Percentiles rank a stretch among this genome's conserved stretches.
Conservation (phyloP, 208 protist genomes). For the Acanthamoeba royreba region DNA sequence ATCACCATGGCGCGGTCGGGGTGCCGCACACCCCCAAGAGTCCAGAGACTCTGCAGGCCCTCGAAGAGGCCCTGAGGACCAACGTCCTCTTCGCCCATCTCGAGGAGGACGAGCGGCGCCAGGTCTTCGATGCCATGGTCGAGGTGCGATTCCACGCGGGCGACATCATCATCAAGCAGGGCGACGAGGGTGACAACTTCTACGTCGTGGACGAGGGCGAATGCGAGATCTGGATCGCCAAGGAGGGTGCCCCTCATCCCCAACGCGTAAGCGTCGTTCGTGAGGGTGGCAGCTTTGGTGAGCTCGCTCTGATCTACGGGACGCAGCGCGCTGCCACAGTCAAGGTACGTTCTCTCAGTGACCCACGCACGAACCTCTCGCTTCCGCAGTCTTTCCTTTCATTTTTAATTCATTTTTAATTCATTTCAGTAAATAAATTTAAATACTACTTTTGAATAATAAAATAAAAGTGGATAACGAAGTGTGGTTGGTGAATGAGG, state of each 20-base stretch:
- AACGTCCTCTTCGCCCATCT: conserved; percentile 50
- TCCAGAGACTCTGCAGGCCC: conserved; percentile 27
- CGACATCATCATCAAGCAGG: conserved; percentile 73
- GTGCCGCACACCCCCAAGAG: conserved; percentile 12
- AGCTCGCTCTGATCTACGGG: conserved; percentile 80
- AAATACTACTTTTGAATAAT: not conserved
- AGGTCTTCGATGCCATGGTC: conserved; percentile 72
- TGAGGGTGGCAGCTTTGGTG: conserved; percentile 74
- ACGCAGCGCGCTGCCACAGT: conserved; percentile 79
- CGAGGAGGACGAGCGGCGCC: conserved; percentile 55
- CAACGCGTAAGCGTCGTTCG: conserved; percentile 54
- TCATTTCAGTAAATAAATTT: not conserved
- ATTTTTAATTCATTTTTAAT: not conserved
- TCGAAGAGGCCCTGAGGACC: conserved; percentile 26
- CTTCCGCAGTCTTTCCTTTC: not conserved
- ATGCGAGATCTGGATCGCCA: conserved; percentile 69
- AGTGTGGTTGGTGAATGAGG: not conserved
- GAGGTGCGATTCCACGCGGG: conserved; percentile 54
- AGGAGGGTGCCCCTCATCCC: conserved; percentile 42
- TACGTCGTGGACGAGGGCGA: conserved; percentile 78
- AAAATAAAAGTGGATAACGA: not conserved
- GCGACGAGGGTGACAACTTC: conserved; percentile 80
- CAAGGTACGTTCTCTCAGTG: conserved; percentile 42
- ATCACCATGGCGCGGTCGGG: not conserved
- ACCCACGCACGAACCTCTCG: too few relatives aligned